Conservation (phyloP, 2,329 filamentous ascomycete species). For the Mycogone perniciosa region DNA sequence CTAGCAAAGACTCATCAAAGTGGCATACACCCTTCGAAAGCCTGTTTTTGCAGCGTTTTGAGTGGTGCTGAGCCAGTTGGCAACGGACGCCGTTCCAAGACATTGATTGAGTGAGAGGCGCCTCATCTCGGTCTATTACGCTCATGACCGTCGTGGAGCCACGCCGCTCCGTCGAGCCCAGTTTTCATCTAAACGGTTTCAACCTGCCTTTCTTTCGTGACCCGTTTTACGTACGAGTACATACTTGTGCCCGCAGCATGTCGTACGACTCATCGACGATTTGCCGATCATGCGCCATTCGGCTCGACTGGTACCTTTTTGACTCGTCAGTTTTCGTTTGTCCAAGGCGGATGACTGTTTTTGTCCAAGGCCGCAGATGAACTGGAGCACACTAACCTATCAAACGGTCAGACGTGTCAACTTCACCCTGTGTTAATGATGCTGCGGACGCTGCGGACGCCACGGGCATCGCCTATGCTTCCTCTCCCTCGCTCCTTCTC, state of each 20-base stretch:
- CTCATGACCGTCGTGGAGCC: not conserved
- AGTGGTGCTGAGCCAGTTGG: not conserved
- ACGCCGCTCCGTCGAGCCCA: not conserved
- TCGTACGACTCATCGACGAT: too few relatives aligned
- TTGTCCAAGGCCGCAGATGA: not conserved
- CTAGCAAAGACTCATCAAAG: not conserved
- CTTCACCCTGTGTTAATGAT: too few relatives aligned
- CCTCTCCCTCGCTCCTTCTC: too few relatives aligned
- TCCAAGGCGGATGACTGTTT: slow-evolving; percentile 1
- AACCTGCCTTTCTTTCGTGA: not conserved
- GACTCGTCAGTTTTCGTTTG: slow-evolving; percentile 11
- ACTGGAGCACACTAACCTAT: not conserved
- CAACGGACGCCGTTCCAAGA: slow-evolving; percentile 6
- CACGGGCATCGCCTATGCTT: too few relatives aligned
- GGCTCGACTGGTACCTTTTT: not conserved
- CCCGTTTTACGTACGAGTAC: too few relatives aligned
- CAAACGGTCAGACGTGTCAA: not conserved
- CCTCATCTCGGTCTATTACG: slow-evolving; percentile 8
- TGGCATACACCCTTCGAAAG: not conserved
- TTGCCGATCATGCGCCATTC: too few relatives aligned
- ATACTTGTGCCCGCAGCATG: too few relatives aligned
- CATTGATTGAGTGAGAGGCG: slow-evolving; percentile 6
- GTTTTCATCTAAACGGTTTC: slow-evolving; percentile 12
- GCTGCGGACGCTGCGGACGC: too few relatives aligned
- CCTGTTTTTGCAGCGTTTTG: not conserved